Conservation (phyloP, 148 eudicot species). For the Rhododendron simsii region DNA sequence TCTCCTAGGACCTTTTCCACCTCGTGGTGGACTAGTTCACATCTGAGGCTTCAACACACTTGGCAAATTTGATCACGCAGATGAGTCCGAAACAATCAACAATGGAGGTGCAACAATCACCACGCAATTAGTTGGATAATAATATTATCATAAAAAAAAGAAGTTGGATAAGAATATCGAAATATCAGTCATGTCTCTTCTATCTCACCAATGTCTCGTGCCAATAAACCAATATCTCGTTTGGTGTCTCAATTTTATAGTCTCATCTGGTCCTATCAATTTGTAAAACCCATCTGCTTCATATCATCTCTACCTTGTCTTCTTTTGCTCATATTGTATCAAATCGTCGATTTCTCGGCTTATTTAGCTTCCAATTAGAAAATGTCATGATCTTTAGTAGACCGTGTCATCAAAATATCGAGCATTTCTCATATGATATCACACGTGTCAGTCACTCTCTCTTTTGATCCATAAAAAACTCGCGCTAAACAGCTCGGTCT, state of each 20-base stretch:
- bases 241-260: neutral
- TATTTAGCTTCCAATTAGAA: neutral
- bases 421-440: neutral
- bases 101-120: no score
- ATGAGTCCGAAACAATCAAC: no score
- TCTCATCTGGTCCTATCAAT: neutral
- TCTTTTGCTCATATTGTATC: neutral
- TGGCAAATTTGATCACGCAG: neutral
- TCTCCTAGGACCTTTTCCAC: neutral
- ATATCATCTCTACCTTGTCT: no score
- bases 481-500: neutral
- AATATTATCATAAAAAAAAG: no score
- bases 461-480: neutral
- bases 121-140: neutral
- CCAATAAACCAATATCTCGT: no score
- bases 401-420: neutral
- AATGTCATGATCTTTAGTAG: neutral
- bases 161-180: neutral
- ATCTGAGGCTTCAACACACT: neutral
- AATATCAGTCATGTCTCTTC: no score
- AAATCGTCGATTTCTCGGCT: neutral
- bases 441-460: neutral
- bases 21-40: neutral
- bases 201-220: neutral
- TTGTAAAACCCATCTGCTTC: neutral